Percentiles rank a stretch among this genome's conserved stretches.
phyloP scores from a whole-genome alignment of 2,329 filamentous ascomycete species.

The Hymenoscyphus albidus region DNA sequence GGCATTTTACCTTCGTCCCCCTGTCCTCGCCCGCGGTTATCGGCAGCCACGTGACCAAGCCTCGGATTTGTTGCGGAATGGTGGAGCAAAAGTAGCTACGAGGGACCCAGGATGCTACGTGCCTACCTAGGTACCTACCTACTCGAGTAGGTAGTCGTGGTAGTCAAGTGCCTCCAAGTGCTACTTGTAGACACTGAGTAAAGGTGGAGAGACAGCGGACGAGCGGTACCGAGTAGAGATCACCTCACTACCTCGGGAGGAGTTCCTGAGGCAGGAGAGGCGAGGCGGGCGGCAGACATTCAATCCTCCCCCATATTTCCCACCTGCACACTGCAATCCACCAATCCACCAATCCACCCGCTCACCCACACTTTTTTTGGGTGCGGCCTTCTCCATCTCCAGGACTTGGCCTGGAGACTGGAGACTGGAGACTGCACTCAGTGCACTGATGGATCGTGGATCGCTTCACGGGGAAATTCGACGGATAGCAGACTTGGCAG shows the following conservation, averaged over 20 bases:
- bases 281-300: no score
- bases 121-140: no score
- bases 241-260: not conserved
- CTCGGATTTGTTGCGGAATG: not conserved
- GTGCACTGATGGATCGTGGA: not conserved
- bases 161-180: no score
- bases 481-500: not conserved
- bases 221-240: no score
- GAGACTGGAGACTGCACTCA: not conserved
- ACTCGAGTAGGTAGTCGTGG: no score
- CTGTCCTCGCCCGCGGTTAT: not conserved
- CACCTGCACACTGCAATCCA: not conserved
- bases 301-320: not conserved
- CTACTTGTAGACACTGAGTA: no score
- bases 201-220: no score
- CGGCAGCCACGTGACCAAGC: not conserved
- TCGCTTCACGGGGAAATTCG: constrained; percentile 3
- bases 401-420: not conserved
- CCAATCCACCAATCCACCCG: no score
- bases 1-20: not conserved
- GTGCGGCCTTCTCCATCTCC: not conserved
- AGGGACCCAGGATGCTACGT: no score
- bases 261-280: not conserved
- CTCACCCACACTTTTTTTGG: no score
- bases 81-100: not conserved